phyloP scores from a whole-genome alignment of 2,329 filamentous ascomycete species.

The Colletotrichum abscissum region DNA sequence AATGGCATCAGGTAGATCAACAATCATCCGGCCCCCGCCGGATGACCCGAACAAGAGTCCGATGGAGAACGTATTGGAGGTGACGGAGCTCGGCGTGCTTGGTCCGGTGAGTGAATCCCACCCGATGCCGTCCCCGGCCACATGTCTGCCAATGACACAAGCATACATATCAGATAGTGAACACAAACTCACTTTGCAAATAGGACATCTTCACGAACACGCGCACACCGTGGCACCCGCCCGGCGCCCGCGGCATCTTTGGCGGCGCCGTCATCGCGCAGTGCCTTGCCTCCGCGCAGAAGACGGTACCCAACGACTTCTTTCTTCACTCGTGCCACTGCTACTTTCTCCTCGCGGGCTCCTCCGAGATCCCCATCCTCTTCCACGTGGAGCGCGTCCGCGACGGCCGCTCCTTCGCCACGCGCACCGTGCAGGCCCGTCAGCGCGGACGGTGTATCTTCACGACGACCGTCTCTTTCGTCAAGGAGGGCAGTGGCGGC shows the following conservation, averaged over 20 bases:
- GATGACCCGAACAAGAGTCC: slow-evolving; percentile 77
- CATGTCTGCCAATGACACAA: too few species aligned
- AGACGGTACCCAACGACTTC: slow-evolving; percentile 85
- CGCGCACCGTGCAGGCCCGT: slow-evolving; percentile 93
- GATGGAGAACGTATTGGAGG: slow-evolving; percentile 90
- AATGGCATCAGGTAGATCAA: slow-evolving; percentile 49
- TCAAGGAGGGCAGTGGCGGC: slow-evolving; percentile 70
- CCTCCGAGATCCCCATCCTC: slow-evolving; percentile 84
- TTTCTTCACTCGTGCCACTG: slow-evolving; percentile 97
- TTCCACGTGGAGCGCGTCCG: slow-evolving; percentile 96
- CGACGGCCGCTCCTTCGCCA: slow-evolving; percentile 89
- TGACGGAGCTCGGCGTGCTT: slow-evolving; percentile 82
- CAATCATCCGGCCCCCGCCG: slow-evolving; percentile 81
- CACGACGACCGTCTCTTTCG: slow-evolving; percentile 93
- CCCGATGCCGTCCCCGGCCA: neutral
- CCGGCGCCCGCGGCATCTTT: slow-evolving; percentile 91
- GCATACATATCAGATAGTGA: neutral
- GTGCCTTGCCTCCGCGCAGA: slow-evolving; percentile 86
- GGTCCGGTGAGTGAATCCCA: slow-evolving; percentile 70
- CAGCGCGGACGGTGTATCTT: slow-evolving; percentile 93
- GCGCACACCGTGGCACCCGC: slow-evolving; percentile 90
- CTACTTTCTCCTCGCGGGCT: slow-evolving; percentile 96
- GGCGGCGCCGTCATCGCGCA: slow-evolving; percentile 95
- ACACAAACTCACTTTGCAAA: slow-evolving; percentile 44
- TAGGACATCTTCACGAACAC: slow-evolving; percentile 96